Base-by-base conservation (phyloP, 345 rosid genomes). In the Aegle marmelos region DNA sequence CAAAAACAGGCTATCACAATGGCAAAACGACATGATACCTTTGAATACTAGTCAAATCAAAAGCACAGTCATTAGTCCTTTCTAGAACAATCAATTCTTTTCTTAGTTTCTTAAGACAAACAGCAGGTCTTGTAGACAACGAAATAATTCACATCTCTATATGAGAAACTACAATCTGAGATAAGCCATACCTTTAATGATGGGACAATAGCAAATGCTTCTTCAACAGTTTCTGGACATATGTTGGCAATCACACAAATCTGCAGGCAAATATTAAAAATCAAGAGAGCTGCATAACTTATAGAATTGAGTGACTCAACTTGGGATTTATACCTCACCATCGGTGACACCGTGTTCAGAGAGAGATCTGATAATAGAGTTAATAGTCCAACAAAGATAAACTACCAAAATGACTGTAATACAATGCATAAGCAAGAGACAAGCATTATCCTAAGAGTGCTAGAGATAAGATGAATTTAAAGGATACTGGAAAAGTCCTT, bases 401-500 rank as follows among this genome's bases (percentile, higher is more conserved):
- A 83, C 64, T 77, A 76, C 24, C 34, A 48, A 67, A 83, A 33
- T 3, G 36, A 53, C 39, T 17, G 56, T 53, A 50, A 68, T 34
- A 53, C n/a, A 73, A 68, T 33, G 36, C 64, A 76, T 57, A 34
- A 39, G 57, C 74, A 64, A 80, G 30, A 58, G 76, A 25, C 30
- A n/a, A 45, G 11, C 50, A 73, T 68, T 16, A 25, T 34, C 17
- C 58, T 53, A 72, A 2, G 68, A 21, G 33, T 79, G 33, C 59
- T 39, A 67, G 6, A 28, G 60, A 71, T 57, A 73, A 75, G 21
- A 70, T 59, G 48, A 75, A 66, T 74, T 73, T 41, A 73, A 89
- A 88, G 97, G 97, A 92, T 95, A 94, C 98, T 87, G 92, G 33
- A 96, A 93, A 84, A 84, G 80, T 72, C 77, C 75, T 89, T 91